Evolutionary conservation across 2,329 filamentous ascomycete species (phyloP).

Genomic region (Alternaria burnsii): DNA sequence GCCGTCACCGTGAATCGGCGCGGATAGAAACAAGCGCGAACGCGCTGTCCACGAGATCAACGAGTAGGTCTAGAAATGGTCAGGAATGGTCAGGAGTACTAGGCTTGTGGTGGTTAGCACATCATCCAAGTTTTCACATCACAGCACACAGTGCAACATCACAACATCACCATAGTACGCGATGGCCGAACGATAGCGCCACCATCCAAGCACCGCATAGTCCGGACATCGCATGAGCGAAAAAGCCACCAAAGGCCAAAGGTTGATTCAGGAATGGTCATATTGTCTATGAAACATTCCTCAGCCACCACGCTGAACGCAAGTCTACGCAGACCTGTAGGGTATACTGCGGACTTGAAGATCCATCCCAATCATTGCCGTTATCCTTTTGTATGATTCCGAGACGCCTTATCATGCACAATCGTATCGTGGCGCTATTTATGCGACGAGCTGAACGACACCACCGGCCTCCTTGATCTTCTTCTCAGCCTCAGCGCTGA

Average conservation of each 20-base stretch:
- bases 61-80: no score
- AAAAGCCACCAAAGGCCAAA: conserved; percentile 9
- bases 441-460: conserved; percentile 94
- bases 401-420: conserved; percentile 40
- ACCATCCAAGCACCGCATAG: neutral
- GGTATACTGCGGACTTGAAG: conserved; percentile 38
- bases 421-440: conserved; percentile 44
- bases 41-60: no score
- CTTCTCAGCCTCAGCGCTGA: conserved; percentile 94
- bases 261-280: conserved; percentile 63
- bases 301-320: conserved; percentile 61
- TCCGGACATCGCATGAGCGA: neutral
- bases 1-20: neutral
- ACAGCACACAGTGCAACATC: neutral
- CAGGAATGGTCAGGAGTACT: neutral
- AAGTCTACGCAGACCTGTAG: conserved; percentile 32
- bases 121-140: neutral
- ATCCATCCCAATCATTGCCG: conserved; percentile 33
- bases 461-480: conserved; percentile 99
- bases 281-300: conserved; percentile 57
- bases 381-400: conserved; percentile 34
- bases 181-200: neutral
- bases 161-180: conserved; percentile 3
- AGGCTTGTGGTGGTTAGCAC: neutral
- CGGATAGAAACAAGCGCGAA: neutral